Evolutionary conservation across 306 rosid genomes (phyloP), one percentile per base, ranked within the genome.

Genomic region (Chamaecrista fasciculata): DNA sequence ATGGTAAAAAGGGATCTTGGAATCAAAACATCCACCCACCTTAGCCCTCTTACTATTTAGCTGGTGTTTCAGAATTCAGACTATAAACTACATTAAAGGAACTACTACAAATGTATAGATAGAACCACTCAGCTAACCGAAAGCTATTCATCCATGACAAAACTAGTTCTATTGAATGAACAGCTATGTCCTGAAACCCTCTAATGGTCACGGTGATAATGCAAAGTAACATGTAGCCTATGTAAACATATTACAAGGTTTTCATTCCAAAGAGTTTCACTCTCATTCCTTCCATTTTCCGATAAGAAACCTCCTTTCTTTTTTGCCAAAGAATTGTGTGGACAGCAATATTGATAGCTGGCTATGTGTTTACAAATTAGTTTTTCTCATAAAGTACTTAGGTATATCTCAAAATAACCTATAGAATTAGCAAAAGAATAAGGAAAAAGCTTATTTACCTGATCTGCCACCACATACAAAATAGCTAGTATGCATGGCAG

Each of bases 401-500:
- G 15, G 18, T 37, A 50, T 36, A 40, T 42, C 51, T 42, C 4
- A 53, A 16, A 16, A 62, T 50, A 52, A 52, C 9, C 12, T 21
- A 33, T 42, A 58, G 20, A 52, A 42, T 19, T 37, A 65, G 39
- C 8, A 66, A 44, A 31, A 72, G 56, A 66, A 72, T 39, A 61
- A 11, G 60, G 49, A 19, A 36, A 47, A 42, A 37, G 23, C 12
- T 39, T 42, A 60, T 72, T 49, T 82, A 89, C 96, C 95, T 86
- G 96, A 78, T 87, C 92, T 0, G 92, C 66, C 52, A 89, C 82
- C 0, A 73, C 92, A 53, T 79, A 85, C 66, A 89, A 79, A 73
- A 92, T 75, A 43, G 92, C 92, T 71, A 92, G 80, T 70, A 92
- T 89, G 89, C 98, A 92, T 4, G 98, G 98, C 9, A 92, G 83